These are phyloP conservation scores for Globisporangium nagaii DNA, from an alignment of 352 stramenopile species.

Conservation along the genomic window DNA sequence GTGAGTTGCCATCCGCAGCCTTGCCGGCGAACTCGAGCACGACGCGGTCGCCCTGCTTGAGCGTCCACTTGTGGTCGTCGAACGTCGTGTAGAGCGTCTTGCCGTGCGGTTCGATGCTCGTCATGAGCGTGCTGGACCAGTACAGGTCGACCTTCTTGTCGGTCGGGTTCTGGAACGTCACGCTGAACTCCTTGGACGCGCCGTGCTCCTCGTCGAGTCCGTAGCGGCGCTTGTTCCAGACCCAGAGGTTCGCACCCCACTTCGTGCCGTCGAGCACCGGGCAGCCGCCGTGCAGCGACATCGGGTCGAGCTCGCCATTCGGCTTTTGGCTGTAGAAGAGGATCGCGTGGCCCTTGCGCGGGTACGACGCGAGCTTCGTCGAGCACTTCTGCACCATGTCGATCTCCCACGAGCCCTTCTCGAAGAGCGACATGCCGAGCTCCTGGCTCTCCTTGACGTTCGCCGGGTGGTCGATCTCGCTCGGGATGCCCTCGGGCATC, in stretches of 20 bases:
- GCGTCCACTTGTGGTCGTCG: slow-evolving; percentile 58
- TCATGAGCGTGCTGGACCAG: slow-evolving; percentile 70
- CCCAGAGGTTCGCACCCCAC: slow-evolving; percentile 96
- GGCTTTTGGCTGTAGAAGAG: slow-evolving; percentile 97
- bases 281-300: slow-evolving; percentile 91
- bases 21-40: slow-evolving; percentile 50
- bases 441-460: slow-evolving; percentile 38
- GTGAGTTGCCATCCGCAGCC: slow-evolving; percentile 36
- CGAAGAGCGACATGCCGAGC: slow-evolving; percentile 50
- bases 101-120: slow-evolving; percentile 38
- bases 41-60: slow-evolving; percentile 48
- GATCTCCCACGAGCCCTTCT: slow-evolving; percentile 55
- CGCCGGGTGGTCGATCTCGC: slow-evolving; percentile 43
- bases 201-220: slow-evolving; percentile 34
- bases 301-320: slow-evolving; percentile 88
- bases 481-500: slow-evolving; percentile 64
- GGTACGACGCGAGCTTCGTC: slow-evolving; percentile 72
- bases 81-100: slow-evolving; percentile 58
- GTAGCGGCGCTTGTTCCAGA: slow-evolving; percentile 92
- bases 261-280: slow-evolving; percentile 93
- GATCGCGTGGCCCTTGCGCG: slow-evolving; percentile 89
- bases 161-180: slow-evolving; percentile 71
- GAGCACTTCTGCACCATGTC: slow-evolving; percentile 78
- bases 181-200: slow-evolving; percentile 30
- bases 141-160: slow-evolving; percentile 44